Conservation (phyloP, 495 filamentous ascomycete species). For the Geoglossum glabrum region DNA sequence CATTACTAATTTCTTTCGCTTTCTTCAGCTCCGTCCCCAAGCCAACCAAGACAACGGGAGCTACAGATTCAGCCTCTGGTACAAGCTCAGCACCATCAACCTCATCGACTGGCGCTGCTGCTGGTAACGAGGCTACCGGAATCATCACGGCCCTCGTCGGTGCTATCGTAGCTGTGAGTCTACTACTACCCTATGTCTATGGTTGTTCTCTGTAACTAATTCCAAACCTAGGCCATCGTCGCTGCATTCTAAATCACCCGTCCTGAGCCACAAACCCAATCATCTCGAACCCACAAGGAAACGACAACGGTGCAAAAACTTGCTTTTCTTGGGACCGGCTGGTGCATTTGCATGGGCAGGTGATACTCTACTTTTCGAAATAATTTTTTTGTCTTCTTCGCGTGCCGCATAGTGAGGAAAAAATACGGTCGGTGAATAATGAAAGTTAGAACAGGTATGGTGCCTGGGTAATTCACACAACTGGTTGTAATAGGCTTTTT, state of each 20-base stretch:
- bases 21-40: background rate
- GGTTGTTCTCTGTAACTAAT: background rate
- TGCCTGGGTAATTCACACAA: too few species aligned
- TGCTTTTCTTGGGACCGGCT: background rate
- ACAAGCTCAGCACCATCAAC: too few species aligned
- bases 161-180: background rate
- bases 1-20: background rate
- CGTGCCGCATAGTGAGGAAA: too few species aligned
- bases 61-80: background rate
- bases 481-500: too few species aligned
- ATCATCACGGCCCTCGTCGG: background rate
- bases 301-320: background rate
- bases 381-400: background rate
- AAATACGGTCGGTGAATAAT: background rate
- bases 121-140: background rate
- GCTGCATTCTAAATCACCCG: background rate
- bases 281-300: too few species aligned
- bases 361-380: background rate
- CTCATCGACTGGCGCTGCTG: background rate
- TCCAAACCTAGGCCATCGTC: background rate
- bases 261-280: background rate
- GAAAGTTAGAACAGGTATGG: background rate
- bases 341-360: background rate
- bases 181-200: background rate
- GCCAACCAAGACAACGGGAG: background rate